phyloP scores from a whole-genome alignment of 2,329 filamentous ascomycete genomes.

The Zasmidium cellare region DNA sequence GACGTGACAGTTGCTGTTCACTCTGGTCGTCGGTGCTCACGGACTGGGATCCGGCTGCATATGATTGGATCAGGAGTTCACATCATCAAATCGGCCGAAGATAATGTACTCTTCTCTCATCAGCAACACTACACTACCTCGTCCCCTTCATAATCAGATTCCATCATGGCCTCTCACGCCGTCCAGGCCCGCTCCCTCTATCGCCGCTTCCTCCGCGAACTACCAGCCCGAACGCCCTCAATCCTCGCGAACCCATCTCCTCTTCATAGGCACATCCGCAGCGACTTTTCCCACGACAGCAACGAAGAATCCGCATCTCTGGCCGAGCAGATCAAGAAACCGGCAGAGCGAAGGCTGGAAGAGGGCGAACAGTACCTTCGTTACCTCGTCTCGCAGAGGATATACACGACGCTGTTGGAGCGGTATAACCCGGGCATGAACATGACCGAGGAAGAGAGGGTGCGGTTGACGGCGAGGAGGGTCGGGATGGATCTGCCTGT shows the following conservation, averaged over 20 bases:
- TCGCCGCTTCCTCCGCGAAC: constrained; percentile 83
- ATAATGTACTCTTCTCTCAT: too few species aligned
- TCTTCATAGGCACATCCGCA: constrained; percentile 69
- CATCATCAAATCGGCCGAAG: neutral
- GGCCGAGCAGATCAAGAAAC: constrained; percentile 26
- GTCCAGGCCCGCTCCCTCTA: constrained; percentile 73
- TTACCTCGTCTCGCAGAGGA: constrained; percentile 82
- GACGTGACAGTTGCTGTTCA: neutral
- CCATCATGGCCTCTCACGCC: constrained; percentile 38
- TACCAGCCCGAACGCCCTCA: constrained; percentile 66
- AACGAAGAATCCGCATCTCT: constrained; percentile 39
- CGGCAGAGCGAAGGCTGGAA: constrained; percentile 34
- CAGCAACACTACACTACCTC: neutral
- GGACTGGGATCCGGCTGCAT: neutral
- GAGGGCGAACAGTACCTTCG: constrained; percentile 75
- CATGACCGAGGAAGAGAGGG: constrained; percentile 80
- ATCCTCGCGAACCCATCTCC: constrained; percentile 61
- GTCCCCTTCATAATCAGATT: neutral
- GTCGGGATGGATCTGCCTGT: constrained; percentile 87
- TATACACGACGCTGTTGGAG: constrained; percentile 78
- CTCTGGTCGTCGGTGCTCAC: neutral
- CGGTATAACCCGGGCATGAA: constrained; percentile 92
- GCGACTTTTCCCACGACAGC: constrained; percentile 53
- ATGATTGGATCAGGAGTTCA: neutral
- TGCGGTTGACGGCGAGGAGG: constrained; percentile 77